Conservation (phyloP, 257 asterid genomes). For the Eucommia ulmoides region DNA sequence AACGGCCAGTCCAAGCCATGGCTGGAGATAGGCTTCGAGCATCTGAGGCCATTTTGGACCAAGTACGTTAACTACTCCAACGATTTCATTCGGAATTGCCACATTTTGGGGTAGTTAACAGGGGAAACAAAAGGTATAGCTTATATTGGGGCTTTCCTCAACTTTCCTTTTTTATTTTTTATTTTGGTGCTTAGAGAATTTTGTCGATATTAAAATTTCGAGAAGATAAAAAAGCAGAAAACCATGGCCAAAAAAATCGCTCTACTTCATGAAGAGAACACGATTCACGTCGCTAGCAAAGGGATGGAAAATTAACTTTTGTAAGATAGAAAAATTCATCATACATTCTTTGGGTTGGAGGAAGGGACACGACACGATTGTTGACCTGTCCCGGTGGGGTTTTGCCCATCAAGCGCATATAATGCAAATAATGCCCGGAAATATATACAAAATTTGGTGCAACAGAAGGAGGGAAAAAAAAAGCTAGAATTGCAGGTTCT, state of each 20-base stretch:
- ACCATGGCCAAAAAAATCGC: conserved; percentile 7
- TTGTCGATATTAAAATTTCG: conserved; percentile 13
- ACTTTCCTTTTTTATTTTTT: conserved; percentile 10
- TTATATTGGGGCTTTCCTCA: conserved; percentile 1
- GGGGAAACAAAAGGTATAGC: conserved; percentile 15
- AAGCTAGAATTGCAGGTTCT: background rate
- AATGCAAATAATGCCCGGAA: conserved; percentile 26
- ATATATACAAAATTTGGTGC: background rate
- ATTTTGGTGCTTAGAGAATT: conserved; percentile 20
- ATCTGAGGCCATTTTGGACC: conserved; percentile 97
- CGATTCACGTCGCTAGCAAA: conserved; percentile 16
- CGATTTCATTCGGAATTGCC: conserved; percentile 82
- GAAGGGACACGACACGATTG: conserved; percentile 32
- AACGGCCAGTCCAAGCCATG: conserved; percentile 99
- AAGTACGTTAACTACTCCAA: conserved; percentile 83
- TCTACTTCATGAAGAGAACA: background rate
- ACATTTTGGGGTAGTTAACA: conserved; percentile 68
- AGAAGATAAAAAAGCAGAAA: background rate
- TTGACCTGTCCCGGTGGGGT: background rate
- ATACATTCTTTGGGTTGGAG: conserved; percentile 55
- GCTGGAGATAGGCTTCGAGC: conserved; percentile 97
- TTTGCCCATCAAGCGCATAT: conserved; percentile 4
- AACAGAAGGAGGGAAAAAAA: background rate
- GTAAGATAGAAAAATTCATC: conserved; percentile 33
- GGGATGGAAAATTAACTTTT: conserved; percentile 15